Percentiles rank a stretch among this genome's conserved stretches.
Conservation (phyloP, 148 eudicot species). For the Cornus controversa region DNA sequence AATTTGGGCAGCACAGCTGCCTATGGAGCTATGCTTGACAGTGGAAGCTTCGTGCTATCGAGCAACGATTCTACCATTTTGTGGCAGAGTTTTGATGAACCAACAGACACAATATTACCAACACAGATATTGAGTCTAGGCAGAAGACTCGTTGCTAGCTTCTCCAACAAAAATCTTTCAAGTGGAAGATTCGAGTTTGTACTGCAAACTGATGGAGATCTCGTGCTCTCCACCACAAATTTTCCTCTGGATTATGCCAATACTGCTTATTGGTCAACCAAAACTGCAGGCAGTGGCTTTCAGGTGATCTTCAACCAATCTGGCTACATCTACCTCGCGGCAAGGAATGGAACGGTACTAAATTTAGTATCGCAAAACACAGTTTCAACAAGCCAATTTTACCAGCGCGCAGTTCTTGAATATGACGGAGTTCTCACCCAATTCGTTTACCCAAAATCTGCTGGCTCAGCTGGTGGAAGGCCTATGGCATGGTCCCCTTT, state of each 20-base stretch:
- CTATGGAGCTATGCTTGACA: no score
- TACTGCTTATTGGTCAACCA: not conserved
- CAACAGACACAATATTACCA: no score
- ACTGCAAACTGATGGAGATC: not conserved
- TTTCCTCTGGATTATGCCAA: not conserved
- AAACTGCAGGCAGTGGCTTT: not conserved
- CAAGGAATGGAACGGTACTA: not conserved
- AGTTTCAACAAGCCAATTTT: not conserved
- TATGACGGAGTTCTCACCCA: slow-evolving; percentile 17
- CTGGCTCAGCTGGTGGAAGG: not conserved
- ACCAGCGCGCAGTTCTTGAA: slow-evolving; percentile 10
- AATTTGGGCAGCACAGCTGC: not conserved
- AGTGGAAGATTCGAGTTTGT: no score
- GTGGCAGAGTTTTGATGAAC: no score
- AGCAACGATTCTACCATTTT: no score
- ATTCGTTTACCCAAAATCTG: slow-evolving; percentile 17
- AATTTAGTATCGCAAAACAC: not conserved
- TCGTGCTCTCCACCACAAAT: not conserved
- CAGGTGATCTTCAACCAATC: slow-evolving; percentile 13
- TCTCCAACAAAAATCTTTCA: no score
- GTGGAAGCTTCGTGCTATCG: no score
- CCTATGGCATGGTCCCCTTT: slow-evolving; percentile 6
- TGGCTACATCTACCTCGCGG: not conserved
- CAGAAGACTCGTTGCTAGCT: no score
- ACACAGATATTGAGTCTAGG: no score